These are phyloP conservation scores for Naganishia friedmannii DNA, from an alignment of 768 basidiomycete species.

Conservation along the genomic window DNA sequence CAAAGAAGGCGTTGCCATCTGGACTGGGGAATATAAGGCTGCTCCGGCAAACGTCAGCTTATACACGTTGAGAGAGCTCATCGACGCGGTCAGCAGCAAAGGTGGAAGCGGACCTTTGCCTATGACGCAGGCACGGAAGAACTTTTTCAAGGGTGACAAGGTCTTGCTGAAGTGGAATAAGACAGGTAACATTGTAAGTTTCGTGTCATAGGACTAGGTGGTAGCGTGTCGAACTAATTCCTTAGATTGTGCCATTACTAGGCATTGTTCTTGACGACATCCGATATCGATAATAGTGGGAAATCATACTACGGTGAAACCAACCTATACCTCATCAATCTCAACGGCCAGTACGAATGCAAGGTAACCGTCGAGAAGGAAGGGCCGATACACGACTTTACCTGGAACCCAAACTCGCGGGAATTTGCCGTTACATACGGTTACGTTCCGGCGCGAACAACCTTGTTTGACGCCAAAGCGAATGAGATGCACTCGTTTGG, in stretches of 20 bases:
- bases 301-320: conserved; percentile 99
- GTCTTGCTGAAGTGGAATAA: conserved; percentile 94
- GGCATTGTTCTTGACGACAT: conserved; percentile 78
- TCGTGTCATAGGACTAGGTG: not conserved
- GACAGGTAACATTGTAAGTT: conserved; percentile 75
- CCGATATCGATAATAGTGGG: conserved; percentile 94
- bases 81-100: conserved; percentile 54
- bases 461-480: conserved; percentile 87
- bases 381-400: conserved; percentile 92
- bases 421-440: conserved; percentile 97
- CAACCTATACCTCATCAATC: conserved; percentile 83
- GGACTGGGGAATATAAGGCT: conserved; percentile 93
- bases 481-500: conserved; percentile 87
- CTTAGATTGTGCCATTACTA: conserved; percentile 23
- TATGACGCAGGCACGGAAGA: conserved; percentile 70
- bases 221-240: not conserved
- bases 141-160: conserved; percentile 92
- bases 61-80: conserved; percentile 62
- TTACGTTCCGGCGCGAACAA: conserved; percentile 92
- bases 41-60: conserved; percentile 83
- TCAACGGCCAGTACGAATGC: conserved; percentile 90
- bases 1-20: conserved; percentile 66
- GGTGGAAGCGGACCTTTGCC: conserved; percentile 56
- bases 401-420: conserved; percentile 93
- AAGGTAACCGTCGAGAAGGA: conserved; percentile 79